Evolutionary conservation across 805 yeast species (phyloP).

Genomic region (Metschnikowia santaceciliae): DNA sequence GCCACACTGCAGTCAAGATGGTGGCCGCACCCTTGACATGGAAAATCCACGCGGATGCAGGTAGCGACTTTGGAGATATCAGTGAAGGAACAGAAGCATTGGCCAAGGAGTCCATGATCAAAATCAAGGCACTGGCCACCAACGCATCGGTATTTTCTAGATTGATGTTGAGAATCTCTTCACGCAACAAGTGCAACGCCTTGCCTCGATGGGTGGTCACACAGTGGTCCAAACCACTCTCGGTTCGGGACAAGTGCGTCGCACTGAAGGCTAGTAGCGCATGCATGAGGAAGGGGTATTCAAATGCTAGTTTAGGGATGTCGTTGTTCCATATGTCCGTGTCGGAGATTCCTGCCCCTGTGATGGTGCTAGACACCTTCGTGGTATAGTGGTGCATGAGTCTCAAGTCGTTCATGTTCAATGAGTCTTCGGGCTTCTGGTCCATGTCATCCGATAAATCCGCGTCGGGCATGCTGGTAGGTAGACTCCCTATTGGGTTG

Average conservation of each 20-base stretch:
- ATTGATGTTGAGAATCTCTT: conserved; percentile 80
- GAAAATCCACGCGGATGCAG: conserved; percentile 95
- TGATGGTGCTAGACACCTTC: conserved; percentile 79
- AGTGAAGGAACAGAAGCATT: conserved; percentile 68
- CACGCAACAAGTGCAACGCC: conserved; percentile 74
- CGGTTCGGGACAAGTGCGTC: conserved; percentile 79
- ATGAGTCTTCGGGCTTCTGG: conserved; percentile 7
- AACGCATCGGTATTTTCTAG: conserved; percentile 87
- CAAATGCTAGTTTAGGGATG: conserved; percentile 84
- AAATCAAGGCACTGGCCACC: conserved; percentile 84
- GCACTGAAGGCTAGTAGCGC: conserved; percentile 88
- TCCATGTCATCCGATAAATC: background rate
- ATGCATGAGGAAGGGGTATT: conserved; percentile 89
- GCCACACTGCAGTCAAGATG: conserved; percentile 94
- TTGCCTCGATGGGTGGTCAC: conserved; percentile 86
- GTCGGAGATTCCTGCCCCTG: conserved; percentile 87
- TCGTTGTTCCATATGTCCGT: conserved; percentile 82
- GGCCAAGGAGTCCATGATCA: conserved; percentile 91
- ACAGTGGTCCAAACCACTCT: conserved; percentile 70
- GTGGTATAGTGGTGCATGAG: conserved; percentile 86
- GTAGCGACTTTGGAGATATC: conserved; percentile 54
- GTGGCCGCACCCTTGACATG: conserved; percentile 98
- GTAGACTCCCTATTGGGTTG: background rate
- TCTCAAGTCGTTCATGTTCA: conserved; percentile 73
- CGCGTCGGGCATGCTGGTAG: background rate